Evolutionary conservation across 2,329 filamentous ascomycete species (phyloP).

Genomic region (Aschersonia sp.): DNA sequence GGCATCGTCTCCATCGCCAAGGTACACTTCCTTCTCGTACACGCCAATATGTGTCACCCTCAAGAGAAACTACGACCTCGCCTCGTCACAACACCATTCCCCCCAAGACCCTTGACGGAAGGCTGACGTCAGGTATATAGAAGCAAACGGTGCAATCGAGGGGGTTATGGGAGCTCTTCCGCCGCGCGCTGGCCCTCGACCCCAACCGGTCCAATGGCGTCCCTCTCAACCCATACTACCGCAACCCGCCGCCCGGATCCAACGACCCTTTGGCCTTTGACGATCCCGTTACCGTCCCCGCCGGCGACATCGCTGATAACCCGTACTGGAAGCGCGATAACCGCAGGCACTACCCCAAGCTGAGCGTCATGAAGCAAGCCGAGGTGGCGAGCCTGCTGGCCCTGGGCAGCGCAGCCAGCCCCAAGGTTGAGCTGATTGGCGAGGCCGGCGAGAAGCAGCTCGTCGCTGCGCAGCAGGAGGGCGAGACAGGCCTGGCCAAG

Average conservation of each 20-base stretch:
- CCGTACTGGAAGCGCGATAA: slow-evolving; percentile 75
- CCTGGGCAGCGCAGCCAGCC: slow-evolving; percentile 67
- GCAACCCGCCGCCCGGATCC: slow-evolving; percentile 53
- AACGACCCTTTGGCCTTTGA: slow-evolving; percentile 22
- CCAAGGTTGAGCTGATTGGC: slow-evolving; percentile 68
- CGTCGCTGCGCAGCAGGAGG: slow-evolving; percentile 62
- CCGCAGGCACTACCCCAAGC: slow-evolving; percentile 67
- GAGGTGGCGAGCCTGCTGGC: slow-evolving; percentile 76
- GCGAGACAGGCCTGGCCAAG: slow-evolving; percentile 56
- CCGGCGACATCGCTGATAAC: slow-evolving; percentile 28
- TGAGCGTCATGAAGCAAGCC: slow-evolving; percentile 68
- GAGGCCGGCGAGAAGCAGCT: slow-evolving; percentile 49
- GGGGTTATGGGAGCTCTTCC: slow-evolving; percentile 77
- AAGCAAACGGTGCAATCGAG: slow-evolving; percentile 92
- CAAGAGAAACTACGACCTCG: too few relatives aligned
- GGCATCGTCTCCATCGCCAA: slow-evolving; percentile 42
- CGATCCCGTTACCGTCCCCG: slow-evolving; percentile 43
- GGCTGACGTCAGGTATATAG: slow-evolving; percentile 27
- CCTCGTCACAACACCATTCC: too few relatives aligned
- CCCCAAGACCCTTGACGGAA: not conserved
- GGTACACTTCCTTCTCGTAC: slow-evolving; percentile 23
- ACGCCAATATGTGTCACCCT: not conserved
- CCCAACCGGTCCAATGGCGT: slow-evolving; percentile 81
- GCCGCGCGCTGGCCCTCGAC: slow-evolving; percentile 66
- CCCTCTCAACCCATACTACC: slow-evolving; percentile 84